Base-by-base conservation (phyloP, 148 eudicot genomes). In the Cornus kousa region DNA sequence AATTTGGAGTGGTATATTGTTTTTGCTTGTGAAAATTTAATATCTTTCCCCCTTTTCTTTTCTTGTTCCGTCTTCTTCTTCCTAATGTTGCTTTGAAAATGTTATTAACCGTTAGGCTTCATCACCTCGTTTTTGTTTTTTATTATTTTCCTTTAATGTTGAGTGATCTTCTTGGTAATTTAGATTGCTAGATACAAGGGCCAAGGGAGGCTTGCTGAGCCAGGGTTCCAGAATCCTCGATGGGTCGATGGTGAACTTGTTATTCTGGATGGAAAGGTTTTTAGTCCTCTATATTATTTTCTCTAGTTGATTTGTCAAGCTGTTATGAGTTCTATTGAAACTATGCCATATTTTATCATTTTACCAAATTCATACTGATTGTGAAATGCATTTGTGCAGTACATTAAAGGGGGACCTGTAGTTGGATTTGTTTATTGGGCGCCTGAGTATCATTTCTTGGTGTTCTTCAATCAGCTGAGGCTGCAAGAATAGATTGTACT, bases 181-280 rank as follows among this genome's bases (percentile, higher is more conserved):
- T 87, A 97, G 99, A 84, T 94, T 86, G 99, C 98, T 79, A 89
- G 99, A 78, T 97, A 97, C 77, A 91, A 85, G 83, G 99, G 99
- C 73, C 97, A 97, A 84, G 99, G 99, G 70, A 92, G 97, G 87
- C 91, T 97, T 78, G 91, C 99, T 59, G 97, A 88, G 79, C 95
- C 92, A 71, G 99, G 99, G 14, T 90, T 85, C 69, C 79, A 65
- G 37, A 94, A 91, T 78, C 95, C 99, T 73, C 87, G 95, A 87
- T 97, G 99, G 99, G 98, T 94, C 73, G 98, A 97, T 86, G 99
- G 99, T 77, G 99, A 97, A 90, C 98, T 97, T 67, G 92, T 97
- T 85, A 89, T 97, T 80, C 86, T 97, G 48, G 97, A 97, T 71
- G 99, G 99, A 77, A 92, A 94, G 99, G 99, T 97, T 68, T n/a